Evolutionary conservation across 306 rosid genomes (phyloP).

Genomic region (Inga laurina): DNA sequence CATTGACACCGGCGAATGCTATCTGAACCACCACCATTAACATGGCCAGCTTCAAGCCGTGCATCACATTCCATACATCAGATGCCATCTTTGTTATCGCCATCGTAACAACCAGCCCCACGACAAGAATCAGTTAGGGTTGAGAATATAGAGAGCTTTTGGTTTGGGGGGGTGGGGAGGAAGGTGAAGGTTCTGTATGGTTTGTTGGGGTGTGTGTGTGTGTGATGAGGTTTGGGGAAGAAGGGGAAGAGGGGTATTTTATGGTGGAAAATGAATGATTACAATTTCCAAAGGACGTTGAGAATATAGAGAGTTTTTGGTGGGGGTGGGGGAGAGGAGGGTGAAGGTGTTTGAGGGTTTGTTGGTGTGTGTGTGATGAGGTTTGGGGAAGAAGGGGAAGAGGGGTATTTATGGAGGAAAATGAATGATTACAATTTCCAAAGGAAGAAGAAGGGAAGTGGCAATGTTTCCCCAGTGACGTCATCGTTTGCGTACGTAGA

Average conservation of each 20-base stretch:
- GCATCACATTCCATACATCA: constrained; percentile 21
- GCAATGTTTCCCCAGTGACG: background rate
- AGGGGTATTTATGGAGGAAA: background rate
- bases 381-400: background rate
- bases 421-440: background rate
- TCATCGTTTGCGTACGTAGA: background rate
- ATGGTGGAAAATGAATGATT: too few species aligned
- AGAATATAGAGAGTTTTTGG: too few species aligned
- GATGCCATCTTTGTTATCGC: background rate
- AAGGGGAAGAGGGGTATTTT: too few species aligned
- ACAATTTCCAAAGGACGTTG: too few species aligned
- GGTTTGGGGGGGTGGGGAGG: background rate
- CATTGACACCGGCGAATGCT: constrained; percentile 46
- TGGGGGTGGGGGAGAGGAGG: too few species aligned
- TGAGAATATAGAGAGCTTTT: background rate
- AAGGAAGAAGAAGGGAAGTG: background rate
- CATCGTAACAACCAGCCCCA: background rate
- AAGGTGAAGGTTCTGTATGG: too few species aligned
- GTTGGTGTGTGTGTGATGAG: background rate
- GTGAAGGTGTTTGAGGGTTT: background rate
- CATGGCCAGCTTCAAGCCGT: constrained; percentile 44
- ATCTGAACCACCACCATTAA: constrained; percentile 55
- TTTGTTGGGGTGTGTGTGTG: too few species aligned
- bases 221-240: too few species aligned
- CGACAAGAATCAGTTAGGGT: background rate